These are phyloP conservation scores for Eragrostis curvula DNA, from an alignment of 176 grass and related monocot species.

Conservation along the genomic window DNA sequence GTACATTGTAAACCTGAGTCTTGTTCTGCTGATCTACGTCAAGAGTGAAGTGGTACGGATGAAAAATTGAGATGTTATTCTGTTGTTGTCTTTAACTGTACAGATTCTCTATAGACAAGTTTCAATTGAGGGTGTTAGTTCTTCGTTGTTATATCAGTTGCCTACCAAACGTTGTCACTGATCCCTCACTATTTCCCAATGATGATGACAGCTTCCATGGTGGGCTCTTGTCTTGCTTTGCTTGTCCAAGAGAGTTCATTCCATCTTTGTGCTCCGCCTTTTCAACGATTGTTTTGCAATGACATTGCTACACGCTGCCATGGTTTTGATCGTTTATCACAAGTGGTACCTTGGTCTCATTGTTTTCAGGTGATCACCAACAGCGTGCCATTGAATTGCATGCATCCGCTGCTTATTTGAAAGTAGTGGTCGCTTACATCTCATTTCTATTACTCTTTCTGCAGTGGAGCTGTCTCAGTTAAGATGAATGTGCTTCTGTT, in stretches of 20 bases:
- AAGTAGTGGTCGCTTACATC: constrained; percentile 1
- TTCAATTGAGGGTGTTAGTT: not conserved
- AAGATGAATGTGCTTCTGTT: constrained; percentile 99
- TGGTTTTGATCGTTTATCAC: constrained; percentile 79
- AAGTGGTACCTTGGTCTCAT: constrained; percentile 90
- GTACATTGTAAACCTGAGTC: constrained; percentile 79
- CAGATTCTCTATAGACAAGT: not conserved
- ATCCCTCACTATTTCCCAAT: constrained; percentile 31
- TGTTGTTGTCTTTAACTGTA: not conserved
- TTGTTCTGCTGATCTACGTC: constrained; percentile 79
- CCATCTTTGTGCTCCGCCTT: constrained; percentile 90
- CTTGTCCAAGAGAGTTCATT: constrained; percentile 94
- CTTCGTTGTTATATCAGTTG: not conserved
- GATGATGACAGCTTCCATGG: constrained; percentile 78
- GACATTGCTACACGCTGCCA: constrained; percentile 83
- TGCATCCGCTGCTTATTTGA: constrained; percentile 23
- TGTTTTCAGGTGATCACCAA: constrained; percentile 78
- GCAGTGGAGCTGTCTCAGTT: constrained; percentile 88
- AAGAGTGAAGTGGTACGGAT: constrained; percentile 83
- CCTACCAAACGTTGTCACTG: constrained; percentile 23
- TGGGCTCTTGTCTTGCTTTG: constrained; percentile 94
- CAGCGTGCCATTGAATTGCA: constrained; percentile 24
- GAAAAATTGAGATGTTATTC: not conserved
- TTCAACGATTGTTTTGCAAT: constrained; percentile 96
- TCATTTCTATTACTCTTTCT: constrained; percentile 27